A percentile compares a stretch with the other conserved stretches of the same genome.
Evolutionary conservation across 495 filamentous ascomycete genomes (phyloP).

Genomic region (Neurospora cerealis): DNA sequence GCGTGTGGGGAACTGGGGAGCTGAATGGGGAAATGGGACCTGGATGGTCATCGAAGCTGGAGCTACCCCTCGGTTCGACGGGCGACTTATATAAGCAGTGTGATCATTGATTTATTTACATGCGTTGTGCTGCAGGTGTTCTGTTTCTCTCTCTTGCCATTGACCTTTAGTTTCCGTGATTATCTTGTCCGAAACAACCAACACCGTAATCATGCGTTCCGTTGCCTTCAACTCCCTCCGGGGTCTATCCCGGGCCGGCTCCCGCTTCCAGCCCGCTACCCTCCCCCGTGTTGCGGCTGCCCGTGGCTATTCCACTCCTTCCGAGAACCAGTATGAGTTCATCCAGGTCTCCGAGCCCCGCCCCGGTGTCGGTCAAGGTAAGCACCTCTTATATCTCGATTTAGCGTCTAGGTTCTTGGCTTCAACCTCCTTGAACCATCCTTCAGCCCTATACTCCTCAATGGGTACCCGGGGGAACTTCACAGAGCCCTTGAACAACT

Average conservation of each 20-base stretch:
- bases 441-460: no score
- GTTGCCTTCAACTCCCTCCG: conserved; percentile 46
- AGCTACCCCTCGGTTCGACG: not conserved
- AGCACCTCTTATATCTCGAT: no score
- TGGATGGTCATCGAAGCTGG: not conserved
- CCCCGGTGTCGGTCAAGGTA: conserved; percentile 83
- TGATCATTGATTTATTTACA: not conserved
- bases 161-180: not conserved
- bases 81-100: not conserved
- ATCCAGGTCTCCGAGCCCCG: conserved; percentile 73
- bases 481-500: no score
- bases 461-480: no score
- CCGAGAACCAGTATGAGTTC: conserved; percentile 56
- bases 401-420: no score
- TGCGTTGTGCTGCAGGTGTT: not conserved
- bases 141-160: not conserved
- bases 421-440: no score
- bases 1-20: not conserved
- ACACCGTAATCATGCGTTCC: not conserved
- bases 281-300: conserved; percentile 44
- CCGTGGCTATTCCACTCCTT: not conserved
- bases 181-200: not conserved
- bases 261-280: conserved; percentile 36
- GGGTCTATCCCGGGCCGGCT: conserved; percentile 48
- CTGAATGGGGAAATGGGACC: not conserved